Evolutionary conservation across 257 asterid species (phyloP).

Genomic region (Jacaranda copaia): DNA sequence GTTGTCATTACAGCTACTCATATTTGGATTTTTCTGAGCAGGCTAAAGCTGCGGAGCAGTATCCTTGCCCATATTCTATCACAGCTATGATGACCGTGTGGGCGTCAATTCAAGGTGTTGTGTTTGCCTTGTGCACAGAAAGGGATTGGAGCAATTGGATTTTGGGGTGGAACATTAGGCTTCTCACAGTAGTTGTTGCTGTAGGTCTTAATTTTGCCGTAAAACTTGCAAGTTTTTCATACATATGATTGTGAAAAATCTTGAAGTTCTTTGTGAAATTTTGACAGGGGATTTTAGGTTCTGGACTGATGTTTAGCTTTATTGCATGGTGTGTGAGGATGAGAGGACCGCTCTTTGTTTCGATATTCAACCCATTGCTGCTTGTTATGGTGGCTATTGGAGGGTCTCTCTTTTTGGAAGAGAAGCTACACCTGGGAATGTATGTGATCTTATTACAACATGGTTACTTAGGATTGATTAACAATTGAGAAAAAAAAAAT

Average conservation of each 20-base stretch:
- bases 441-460: neutral
- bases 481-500: too few species aligned
- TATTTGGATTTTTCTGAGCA: slow-evolving; percentile 4
- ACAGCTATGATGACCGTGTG: slow-evolving; percentile 60
- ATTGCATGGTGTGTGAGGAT: slow-evolving; percentile 60
- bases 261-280: neutral
- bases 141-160: slow-evolving; percentile 67
- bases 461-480: too few species aligned
- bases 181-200: slow-evolving; percentile 48
- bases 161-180: slow-evolving; percentile 64
- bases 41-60: slow-evolving; percentile 58
- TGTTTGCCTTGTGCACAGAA: slow-evolving; percentile 52
- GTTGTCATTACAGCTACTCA: too few species aligned
- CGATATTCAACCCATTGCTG: slow-evolving; percentile 58
- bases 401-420: slow-evolving; percentile 58
- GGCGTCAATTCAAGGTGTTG: slow-evolving; percentile 51
- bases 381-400: slow-evolving; percentile 69
- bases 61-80: slow-evolving; percentile 67
- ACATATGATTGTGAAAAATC: neutral
- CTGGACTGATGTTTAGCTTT: slow-evolving; percentile 51
- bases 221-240: neutral
- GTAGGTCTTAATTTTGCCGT: slow-evolving; percentile 38
- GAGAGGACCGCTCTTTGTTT: slow-evolving; percentile 67
- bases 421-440: slow-evolving; percentile 65
- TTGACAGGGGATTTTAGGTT: slow-evolving; percentile 59